A percentile compares a stretch with the other conserved stretches of the same genome.
Conservation (phyloP, 208 protist species). For the Acanthamoeba castellanii region DNA sequence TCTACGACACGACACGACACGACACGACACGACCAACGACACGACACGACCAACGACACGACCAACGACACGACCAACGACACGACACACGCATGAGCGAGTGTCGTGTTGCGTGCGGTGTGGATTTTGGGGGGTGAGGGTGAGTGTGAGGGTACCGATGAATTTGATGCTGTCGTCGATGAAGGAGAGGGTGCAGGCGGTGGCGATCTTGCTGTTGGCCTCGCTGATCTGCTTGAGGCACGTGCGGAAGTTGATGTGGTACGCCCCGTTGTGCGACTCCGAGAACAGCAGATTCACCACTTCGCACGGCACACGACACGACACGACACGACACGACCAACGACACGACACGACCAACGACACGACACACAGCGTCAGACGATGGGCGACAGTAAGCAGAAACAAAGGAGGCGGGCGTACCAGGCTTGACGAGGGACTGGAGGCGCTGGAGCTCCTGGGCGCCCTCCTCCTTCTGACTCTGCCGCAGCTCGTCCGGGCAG, state of each 20-base stretch:
- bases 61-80: no score
- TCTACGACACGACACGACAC: no score
- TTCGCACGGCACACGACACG: not conserved
- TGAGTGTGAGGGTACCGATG: not conserved
- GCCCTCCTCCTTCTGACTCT: slow-evolving; percentile 23
- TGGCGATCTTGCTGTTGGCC: slow-evolving; percentile 34
- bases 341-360: no score
- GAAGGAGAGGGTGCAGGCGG: slow-evolving; percentile 24
- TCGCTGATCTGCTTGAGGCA: slow-evolving; percentile 31
- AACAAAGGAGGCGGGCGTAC: not conserved
- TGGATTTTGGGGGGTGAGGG: not conserved
- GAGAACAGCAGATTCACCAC: slow-evolving; percentile 29
- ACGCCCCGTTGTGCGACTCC: slow-evolving; percentile 11
- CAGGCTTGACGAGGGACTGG: slow-evolving; percentile 29
- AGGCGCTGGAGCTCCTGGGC: slow-evolving; percentile 19
- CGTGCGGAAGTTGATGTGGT: slow-evolving; percentile 25
- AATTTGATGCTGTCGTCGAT: slow-evolving; percentile 35
- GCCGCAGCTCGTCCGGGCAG: slow-evolving; percentile 10
- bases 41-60: no score
- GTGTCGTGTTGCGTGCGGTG: no score
- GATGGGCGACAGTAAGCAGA: no score
- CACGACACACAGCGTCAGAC: no score
- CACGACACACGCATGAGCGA: no score
- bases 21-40: no score
- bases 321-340: no score